A percentile compares a stretch with the other conserved stretches of the same genome.
Conservation (phyloP, 169 alveolate genomes). For the Cyclospora cayetanensis region DNA sequence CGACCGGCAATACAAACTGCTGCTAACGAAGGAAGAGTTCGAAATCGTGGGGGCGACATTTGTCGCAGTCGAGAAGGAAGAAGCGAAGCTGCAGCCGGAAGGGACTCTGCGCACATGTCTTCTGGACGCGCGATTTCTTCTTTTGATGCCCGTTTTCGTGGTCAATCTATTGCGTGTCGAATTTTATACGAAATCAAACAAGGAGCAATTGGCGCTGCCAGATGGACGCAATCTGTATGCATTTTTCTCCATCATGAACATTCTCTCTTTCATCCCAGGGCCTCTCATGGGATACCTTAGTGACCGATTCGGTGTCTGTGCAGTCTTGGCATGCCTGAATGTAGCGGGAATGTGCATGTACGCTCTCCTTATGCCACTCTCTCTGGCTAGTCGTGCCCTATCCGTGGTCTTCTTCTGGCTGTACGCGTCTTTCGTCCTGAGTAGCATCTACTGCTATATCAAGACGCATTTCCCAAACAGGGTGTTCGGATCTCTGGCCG, state of each 20-base stretch:
- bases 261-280: constrained; percentile 68
- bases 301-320: constrained; percentile 50
- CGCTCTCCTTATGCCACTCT: background rate
- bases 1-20: background rate
- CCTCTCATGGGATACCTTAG: constrained; percentile 61
- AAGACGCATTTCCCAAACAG: constrained; percentile 17
- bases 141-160: constrained; percentile 34
- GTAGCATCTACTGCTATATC: constrained; percentile 72
- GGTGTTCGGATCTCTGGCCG: constrained; percentile 60
- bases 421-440: constrained; percentile 69
- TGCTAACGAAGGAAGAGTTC: constrained; percentile 6
- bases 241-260: constrained; percentile 56
- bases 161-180: constrained; percentile 54
- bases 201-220: constrained; percentile 56
- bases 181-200: constrained; percentile 68
- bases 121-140: background rate
- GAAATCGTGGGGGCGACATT: background rate
- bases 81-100: background rate
- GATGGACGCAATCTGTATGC: constrained; percentile 7
- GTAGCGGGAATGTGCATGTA: constrained; percentile 50
- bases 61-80: background rate
- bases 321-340: constrained; percentile 12
- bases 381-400: background rate
- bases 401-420: constrained; percentile 34
- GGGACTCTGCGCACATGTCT: background rate